These are phyloP conservation scores for Umbilicaria muhlenbergii DNA, from an alignment of 495 filamentous ascomycete species.

Conservation along the genomic window DNA sequence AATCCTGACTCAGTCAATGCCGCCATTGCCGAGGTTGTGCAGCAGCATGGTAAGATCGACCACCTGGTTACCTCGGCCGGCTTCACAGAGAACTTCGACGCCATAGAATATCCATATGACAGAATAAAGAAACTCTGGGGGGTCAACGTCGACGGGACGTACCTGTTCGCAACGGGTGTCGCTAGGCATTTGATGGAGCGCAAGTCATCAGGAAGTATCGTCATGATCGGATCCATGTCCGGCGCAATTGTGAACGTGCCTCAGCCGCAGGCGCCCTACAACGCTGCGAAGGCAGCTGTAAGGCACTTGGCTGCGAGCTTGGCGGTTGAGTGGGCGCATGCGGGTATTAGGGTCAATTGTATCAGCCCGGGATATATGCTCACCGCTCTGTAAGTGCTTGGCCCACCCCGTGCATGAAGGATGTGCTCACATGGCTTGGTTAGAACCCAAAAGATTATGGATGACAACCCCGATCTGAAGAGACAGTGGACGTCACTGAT, in stretches of 20 bases:
- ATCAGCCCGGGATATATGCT: slow-evolving; percentile 91
- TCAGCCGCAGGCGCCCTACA: slow-evolving; percentile 87
- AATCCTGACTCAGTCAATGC: slow-evolving; percentile 56
- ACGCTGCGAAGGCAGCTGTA: slow-evolving; percentile 78
- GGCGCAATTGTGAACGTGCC: slow-evolving; percentile 86
- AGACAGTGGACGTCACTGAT: slow-evolving; percentile 83
- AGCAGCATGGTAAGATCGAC: slow-evolving; percentile 67
- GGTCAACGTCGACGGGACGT: slow-evolving; percentile 91
- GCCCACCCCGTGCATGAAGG: slow-evolving; percentile 7
- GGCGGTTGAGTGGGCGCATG: slow-evolving; percentile 78
- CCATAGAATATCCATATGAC: slow-evolving; percentile 74
- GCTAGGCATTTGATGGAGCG: slow-evolving; percentile 82
- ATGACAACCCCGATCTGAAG: slow-evolving; percentile 79
- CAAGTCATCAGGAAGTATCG: slow-evolving; percentile 64
- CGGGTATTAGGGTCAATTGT: slow-evolving; percentile 77
- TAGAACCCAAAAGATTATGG: slow-evolving; percentile 85
- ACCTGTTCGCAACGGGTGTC: slow-evolving; percentile 69
- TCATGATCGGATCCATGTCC: slow-evolving; percentile 93
- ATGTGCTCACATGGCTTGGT: slow-evolving; percentile 3
- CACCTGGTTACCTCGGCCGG: slow-evolving; percentile 89
- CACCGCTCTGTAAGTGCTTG: slow-evolving; percentile 58
- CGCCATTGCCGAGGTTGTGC: slow-evolving; percentile 52
- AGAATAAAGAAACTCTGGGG: slow-evolving; percentile 83
- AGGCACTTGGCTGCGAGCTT: slow-evolving; percentile 65
- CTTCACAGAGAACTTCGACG: slow-evolving; percentile 91